Evolutionary conservation across 208 protist species (phyloP).

Genomic region (Leishmania tropica): DNA sequence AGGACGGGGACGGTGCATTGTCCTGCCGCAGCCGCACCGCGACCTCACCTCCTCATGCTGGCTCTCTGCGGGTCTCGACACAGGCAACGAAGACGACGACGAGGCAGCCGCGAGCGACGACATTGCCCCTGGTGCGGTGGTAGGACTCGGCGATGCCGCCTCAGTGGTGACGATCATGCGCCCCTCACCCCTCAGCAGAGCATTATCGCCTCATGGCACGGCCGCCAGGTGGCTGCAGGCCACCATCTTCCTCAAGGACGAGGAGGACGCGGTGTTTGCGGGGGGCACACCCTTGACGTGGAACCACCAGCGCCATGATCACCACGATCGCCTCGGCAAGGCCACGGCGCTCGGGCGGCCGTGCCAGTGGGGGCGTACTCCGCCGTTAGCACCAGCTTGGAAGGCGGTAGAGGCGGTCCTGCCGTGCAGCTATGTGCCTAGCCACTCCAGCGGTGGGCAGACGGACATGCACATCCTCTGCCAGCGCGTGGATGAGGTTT

Average conservation of each 20-base stretch:
- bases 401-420: conserved; percentile 24
- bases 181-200: background rate
- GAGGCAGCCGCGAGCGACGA: background rate
- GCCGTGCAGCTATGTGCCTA: conserved; percentile 12
- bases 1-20: background rate
- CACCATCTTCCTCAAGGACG: conserved; percentile 25
- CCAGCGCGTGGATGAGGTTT: conserved; percentile 11
- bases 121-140: background rate
- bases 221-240: conserved; percentile 7
- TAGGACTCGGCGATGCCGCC: conserved; percentile 9
- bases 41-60: conserved; percentile 39
- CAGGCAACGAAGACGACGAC: background rate
- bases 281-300: background rate
- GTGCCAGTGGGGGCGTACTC: background rate
- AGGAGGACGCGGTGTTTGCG: conserved; percentile 4
- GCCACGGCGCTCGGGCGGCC: background rate
- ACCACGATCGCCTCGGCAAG: background rate
- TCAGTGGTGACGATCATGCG: conserved; percentile 14
- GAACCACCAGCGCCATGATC: background rate
- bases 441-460: background rate
- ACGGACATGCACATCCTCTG: conserved; percentile 16
- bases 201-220: background rate
- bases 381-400: background rate
- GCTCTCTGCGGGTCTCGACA: conserved; percentile 14
- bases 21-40: conserved; percentile 35